Conservation (phyloP, 805 yeast species). For the Sungouiella thailandica region DNA sequence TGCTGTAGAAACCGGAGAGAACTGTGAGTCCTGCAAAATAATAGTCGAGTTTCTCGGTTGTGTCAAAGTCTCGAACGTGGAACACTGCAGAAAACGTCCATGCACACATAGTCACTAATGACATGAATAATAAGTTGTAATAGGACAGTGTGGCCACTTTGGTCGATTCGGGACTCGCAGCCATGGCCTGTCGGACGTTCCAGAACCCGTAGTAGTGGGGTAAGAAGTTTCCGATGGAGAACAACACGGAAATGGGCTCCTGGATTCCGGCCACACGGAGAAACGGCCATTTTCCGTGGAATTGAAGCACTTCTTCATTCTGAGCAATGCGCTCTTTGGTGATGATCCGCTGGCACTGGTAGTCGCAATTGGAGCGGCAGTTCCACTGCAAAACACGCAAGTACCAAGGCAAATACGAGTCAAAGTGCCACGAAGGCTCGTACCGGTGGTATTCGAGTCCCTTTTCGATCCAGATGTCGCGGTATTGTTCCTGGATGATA, state of each 20-base stretch:
- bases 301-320: constrained; percentile 65
- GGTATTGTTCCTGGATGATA: constrained; percentile 20
- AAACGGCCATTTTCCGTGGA: constrained; percentile 99
- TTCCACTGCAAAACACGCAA: constrained; percentile 41
- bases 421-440: constrained; percentile 32
- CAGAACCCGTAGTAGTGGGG: constrained; percentile 22
- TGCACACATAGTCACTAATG: constrained; percentile 71
- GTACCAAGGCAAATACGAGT: constrained; percentile 36
- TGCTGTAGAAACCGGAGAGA: constrained; percentile 68
- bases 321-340: constrained; percentile 48
- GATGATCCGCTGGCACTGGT: constrained; percentile 79
- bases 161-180: neutral
- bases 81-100: constrained; percentile 86
- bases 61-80: constrained; percentile 75
- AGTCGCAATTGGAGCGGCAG: constrained; percentile 71
- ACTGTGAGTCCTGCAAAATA: constrained; percentile 92
- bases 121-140: constrained; percentile 29
- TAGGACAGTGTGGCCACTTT: constrained; percentile 1
- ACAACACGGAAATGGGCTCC: constrained; percentile 74
- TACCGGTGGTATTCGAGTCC: constrained; percentile 20
- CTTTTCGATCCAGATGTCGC: constrained; percentile 11
- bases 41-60: constrained; percentile 85
- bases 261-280: constrained; percentile 71
- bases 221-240: constrained; percentile 50
- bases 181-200: constrained; percentile 5